phyloP scores from a whole-genome alignment of 2,329 filamentous ascomycete genomes.

The Cryphonectria japonica region DNA sequence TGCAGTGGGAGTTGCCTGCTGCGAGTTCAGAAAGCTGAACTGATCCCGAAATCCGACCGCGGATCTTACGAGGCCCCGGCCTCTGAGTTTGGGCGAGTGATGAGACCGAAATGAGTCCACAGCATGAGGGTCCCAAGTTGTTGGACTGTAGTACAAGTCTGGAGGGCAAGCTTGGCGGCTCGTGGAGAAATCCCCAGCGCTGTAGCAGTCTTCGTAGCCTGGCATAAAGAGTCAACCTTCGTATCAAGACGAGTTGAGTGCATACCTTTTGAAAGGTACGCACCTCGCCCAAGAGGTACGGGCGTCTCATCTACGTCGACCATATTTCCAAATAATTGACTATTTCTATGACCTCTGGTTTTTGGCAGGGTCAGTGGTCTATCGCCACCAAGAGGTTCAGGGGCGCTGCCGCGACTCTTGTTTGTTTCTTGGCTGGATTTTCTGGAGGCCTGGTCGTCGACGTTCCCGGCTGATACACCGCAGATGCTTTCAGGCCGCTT shows the following conservation, averaged over 20 bases:
- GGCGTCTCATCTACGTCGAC: conserved; percentile 14
- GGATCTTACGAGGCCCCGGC: conserved; percentile 15
- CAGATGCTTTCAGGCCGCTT: conserved; percentile 43
- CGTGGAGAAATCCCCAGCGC: not conserved
- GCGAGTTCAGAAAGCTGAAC: conserved; percentile 14
- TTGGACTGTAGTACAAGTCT: conserved; percentile 7
- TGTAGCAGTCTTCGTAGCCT: not conserved
- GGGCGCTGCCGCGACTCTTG: conserved; percentile 32
- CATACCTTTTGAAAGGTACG: conserved; percentile 18
- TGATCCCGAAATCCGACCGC: conserved; percentile 24
- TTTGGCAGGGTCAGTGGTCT: conserved; percentile 42
- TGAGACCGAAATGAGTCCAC: conserved; percentile 11
- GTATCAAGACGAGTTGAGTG: no score
- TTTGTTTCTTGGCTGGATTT: conserved; percentile 35
- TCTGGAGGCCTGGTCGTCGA: conserved; percentile 15
- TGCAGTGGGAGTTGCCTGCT: conserved; percentile 8
- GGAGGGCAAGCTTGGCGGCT: not conserved
- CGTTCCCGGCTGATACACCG: not conserved
- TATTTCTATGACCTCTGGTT: conserved; percentile 35
- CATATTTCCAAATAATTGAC: conserved; percentile 10
- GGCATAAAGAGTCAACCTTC: not conserved
- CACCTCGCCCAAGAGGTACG: conserved; percentile 18
- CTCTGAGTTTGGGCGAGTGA: conserved; percentile 12
- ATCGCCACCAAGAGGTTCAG: conserved; percentile 33
- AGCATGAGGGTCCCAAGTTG: not conserved